Evolutionary conservation across 2,329 filamentous ascomycete genomes (phyloP).

Genomic region (Ophiostoma fasciatum): DNA sequence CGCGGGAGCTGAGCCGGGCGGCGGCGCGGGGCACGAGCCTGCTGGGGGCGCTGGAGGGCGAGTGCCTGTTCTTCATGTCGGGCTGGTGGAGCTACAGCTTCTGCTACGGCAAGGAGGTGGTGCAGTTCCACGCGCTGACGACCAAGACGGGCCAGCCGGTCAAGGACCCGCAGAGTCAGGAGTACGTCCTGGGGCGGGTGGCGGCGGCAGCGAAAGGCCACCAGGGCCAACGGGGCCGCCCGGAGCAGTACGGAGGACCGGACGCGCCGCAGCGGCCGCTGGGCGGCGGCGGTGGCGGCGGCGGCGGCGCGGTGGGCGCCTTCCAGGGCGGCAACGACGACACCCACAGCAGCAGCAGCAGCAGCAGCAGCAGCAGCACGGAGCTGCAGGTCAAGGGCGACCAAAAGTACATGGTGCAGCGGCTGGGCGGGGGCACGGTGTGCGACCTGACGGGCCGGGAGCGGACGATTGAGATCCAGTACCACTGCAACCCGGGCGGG

Average conservation of each 20-base stretch:
- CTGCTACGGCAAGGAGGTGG: conserved; percentile 76
- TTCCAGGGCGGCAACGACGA: not conserved
- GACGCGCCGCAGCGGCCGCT: conserved; percentile 10
- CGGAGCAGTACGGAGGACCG: too few species aligned
- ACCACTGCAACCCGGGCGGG: conserved; percentile 62
- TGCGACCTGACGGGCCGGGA: conserved; percentile 77
- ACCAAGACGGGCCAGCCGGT: conserved; percentile 59
- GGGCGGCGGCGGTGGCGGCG: too few species aligned
- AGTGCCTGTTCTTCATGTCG: conserved; percentile 66
- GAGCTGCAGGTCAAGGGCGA: conserved; percentile 71
- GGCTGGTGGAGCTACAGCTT: conserved; percentile 97
- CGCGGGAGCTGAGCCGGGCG: conserved; percentile 64
- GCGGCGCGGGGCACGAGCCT: conserved; percentile 68
- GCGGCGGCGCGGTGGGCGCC: not conserved
- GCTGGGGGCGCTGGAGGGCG: conserved; percentile 58
- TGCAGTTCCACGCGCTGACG: conserved; percentile 78
- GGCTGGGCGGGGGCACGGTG: conserved; percentile 60
- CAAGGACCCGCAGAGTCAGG: conserved; percentile 59
- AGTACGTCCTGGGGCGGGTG: conserved; percentile 62
- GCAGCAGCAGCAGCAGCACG: conserved; percentile 29
- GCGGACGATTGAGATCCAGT: conserved; percentile 72
- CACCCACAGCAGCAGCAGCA: conserved; percentile 1
- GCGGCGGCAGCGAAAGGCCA: not conserved
- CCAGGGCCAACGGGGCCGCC: not conserved
- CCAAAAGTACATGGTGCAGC: conserved; percentile 74